Evolutionary conservation across 352 stramenopile genomes (phyloP).

Genomic region (Pythium pyrilobum): DNA sequence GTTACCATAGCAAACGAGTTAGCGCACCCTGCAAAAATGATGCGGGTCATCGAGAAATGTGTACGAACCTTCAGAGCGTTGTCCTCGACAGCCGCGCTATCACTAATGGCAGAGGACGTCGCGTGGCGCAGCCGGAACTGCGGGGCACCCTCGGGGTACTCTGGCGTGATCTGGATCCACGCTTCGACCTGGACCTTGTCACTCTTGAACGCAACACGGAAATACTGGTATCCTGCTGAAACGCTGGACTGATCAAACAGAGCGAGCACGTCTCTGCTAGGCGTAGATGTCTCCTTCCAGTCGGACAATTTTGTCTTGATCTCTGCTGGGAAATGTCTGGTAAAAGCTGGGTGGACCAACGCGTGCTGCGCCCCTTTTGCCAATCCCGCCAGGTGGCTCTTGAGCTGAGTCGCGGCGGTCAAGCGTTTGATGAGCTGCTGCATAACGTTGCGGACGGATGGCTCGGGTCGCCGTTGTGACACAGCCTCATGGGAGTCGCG

Average conservation of each 20-base stretch:
- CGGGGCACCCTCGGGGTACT: conserved; percentile 59
- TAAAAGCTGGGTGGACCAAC: conserved; percentile 30
- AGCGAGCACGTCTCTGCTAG: conserved; percentile 34
- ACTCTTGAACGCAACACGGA: conserved; percentile 41
- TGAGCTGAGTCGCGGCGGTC: conserved; percentile 31
- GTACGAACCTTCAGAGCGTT: conserved; percentile 56
- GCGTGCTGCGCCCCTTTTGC: conserved; percentile 26
- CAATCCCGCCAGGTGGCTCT: conserved; percentile 41
- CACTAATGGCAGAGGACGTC: conserved; percentile 5
- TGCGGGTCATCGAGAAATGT: too few species aligned
- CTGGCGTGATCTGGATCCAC: conserved; percentile 54
- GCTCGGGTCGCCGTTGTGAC: conserved; percentile 33
- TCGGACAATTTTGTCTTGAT: conserved; percentile 44
- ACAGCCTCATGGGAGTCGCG: conserved; percentile 15
- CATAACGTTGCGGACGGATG: conserved; percentile 65
- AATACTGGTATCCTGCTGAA: conserved; percentile 45
- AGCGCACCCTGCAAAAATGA: not conserved
- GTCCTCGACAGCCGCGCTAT: conserved; percentile 21
- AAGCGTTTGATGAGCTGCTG: conserved; percentile 54
- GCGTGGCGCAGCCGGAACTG: conserved; percentile 56
- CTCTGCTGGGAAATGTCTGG: conserved; percentile 34
- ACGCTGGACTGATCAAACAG: conserved; percentile 29
- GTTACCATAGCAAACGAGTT: not conserved
- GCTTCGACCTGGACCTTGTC: conserved; percentile 33
- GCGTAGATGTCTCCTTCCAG: conserved; percentile 40